phyloP scores from a whole-genome alignment of 768 basidiomycete species.

The Hirschioporus abietinus region DNA sequence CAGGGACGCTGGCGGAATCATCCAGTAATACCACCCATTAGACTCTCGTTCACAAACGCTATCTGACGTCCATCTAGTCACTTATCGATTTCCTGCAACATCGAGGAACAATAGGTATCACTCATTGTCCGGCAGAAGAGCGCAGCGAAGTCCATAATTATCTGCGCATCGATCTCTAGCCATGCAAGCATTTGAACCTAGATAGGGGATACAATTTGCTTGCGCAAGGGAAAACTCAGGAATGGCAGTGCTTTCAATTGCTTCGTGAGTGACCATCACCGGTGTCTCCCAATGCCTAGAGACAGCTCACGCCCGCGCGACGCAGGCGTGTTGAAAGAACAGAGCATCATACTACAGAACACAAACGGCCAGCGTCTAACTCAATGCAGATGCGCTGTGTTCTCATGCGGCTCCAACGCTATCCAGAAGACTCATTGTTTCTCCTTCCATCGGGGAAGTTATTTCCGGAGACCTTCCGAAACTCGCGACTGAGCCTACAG shows the following conservation, averaged over 20 bases:
- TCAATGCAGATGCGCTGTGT: background rate
- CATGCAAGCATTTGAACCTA: background rate
- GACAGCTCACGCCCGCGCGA: background rate
- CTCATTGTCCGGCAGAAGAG: background rate
- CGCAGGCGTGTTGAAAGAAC: background rate
- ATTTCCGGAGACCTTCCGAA: background rate
- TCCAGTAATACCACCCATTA: background rate
- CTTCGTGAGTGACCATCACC: background rate
- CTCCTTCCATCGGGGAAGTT: background rate
- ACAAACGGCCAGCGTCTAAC: background rate
- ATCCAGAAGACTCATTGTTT: background rate
- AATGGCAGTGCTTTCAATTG: background rate
- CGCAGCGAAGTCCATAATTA: background rate
- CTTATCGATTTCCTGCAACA: background rate
- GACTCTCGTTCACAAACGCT: background rate
- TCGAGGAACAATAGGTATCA: background rate
- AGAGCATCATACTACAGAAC: background rate
- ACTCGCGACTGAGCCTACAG: background rate
- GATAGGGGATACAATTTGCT: background rate
- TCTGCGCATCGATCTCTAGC: background rate
- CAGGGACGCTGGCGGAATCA: background rate
- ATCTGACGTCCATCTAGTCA: background rate
- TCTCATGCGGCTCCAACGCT: too few relatives aligned
- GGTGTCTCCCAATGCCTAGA: background rate
- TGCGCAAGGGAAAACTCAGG: background rate